Conservation (phyloP, 495 filamentous ascomycete species). For the Tetracladium marchalianum region DNA sequence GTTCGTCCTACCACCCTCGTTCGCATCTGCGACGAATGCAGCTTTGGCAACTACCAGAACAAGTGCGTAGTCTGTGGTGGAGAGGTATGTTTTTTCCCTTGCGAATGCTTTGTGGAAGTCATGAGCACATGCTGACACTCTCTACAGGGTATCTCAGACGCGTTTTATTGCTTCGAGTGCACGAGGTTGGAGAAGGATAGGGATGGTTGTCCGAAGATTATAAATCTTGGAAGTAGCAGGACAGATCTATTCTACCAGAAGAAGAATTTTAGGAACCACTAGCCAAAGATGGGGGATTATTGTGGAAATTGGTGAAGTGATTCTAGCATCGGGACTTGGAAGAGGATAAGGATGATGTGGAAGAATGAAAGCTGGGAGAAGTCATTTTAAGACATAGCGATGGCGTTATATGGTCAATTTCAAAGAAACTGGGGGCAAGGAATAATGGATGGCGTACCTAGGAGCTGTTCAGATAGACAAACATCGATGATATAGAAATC, state of each 20-base stretch:
- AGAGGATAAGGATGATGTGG: too few relatives aligned
- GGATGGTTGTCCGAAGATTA: slow-evolving; percentile 98
- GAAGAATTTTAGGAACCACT: slow-evolving; percentile 58
- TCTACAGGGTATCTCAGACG: slow-evolving; percentile 76
- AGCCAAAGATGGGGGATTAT: neutral
- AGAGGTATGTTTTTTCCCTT: slow-evolving; percentile 40
- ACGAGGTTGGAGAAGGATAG: slow-evolving; percentile 95
- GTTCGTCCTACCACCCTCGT: slow-evolving; percentile 95
- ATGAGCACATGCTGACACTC: neutral
- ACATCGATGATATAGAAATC: too few relatives aligned
- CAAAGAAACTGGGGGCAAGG: too few relatives aligned
- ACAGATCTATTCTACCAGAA: slow-evolving; percentile 85
- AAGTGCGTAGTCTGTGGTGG: slow-evolving; percentile 99
- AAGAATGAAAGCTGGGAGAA: neutral
- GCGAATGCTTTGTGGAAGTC: neutral
- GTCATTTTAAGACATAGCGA: slow-evolving; percentile 4
- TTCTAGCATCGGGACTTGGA: neutral
- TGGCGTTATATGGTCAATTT: neutral
- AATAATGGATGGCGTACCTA: too few relatives aligned
- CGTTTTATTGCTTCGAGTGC: slow-evolving; percentile 99
- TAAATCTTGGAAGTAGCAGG: slow-evolving; percentile 89
- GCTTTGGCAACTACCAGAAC: slow-evolving; percentile 99
- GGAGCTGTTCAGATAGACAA: too few relatives aligned
- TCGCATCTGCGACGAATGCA: slow-evolving; percentile 98
- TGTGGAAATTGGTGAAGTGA: neutral